Evolutionary conservation across 2,329 filamentous ascomycete genomes (phyloP).

Genomic region (Verticillium klebahnii): DNA sequence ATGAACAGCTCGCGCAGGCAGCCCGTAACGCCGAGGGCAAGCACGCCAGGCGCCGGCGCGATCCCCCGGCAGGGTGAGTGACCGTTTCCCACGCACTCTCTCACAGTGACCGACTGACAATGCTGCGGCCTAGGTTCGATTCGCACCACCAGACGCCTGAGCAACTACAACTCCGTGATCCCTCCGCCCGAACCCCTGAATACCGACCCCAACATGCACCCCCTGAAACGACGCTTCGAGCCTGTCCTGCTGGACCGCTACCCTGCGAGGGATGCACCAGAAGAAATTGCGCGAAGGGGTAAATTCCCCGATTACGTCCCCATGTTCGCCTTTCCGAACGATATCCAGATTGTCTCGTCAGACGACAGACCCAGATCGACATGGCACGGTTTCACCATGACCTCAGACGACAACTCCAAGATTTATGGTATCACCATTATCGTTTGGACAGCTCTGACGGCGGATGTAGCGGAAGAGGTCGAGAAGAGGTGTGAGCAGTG

Average conservation of each 20-base stretch:
- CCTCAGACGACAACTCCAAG: conserved; percentile 84
- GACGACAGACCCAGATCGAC: conserved; percentile 93
- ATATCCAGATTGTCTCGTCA: conserved; percentile 93
- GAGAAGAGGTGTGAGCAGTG: conserved; percentile 78
- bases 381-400: conserved; percentile 99
- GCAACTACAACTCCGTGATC: conserved; percentile 98
- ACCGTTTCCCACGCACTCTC: conserved; percentile 13
- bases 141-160: conserved; percentile 81
- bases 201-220: conserved; percentile 89
- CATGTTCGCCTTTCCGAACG: conserved; percentile 99
- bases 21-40: conserved; percentile 48
- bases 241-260: conserved; percentile 95
- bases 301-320: conserved; percentile 95
- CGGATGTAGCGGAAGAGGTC: conserved; percentile 76
- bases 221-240: conserved; percentile 88
- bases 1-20: conserved; percentile 94
- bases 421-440: conserved; percentile 89
- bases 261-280: conserved; percentile 74
- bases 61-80: conserved; percentile 7
- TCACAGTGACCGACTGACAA: conserved; percentile 12
- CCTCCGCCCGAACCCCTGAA: conserved; percentile 88
- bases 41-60: conserved; percentile 11
- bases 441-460: conserved; percentile 84
- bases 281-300: conserved; percentile 75
- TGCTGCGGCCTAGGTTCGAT: conserved; percentile 42